phyloP scores from a whole-genome alignment of 2,329 filamentous ascomycete species.

The Myriangium duriaei region DNA sequence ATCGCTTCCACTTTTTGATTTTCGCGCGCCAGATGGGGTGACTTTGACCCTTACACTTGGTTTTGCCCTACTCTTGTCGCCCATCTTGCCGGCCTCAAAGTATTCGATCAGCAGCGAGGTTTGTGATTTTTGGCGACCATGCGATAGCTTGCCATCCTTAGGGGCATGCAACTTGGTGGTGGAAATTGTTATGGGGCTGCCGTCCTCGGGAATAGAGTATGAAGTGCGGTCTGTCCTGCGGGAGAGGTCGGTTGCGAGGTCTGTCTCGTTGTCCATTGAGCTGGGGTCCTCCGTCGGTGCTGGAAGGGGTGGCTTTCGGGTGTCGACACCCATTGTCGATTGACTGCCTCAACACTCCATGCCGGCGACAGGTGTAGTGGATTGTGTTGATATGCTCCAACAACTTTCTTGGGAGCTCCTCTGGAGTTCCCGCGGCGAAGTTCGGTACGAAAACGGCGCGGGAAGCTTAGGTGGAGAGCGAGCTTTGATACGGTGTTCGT shows the following conservation, averaged over 20 bases:
- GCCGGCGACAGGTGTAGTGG: too few species aligned
- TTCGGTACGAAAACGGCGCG: not conserved
- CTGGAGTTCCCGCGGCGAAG: not conserved
- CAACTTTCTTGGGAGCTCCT: not conserved
- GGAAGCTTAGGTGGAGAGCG: not conserved
- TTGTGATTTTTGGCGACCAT: slow-evolving; percentile 54
- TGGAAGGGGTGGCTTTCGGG: slow-evolving; percentile 49
- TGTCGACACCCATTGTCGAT: slow-evolving; percentile 32
- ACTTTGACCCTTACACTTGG: slow-evolving; percentile 73
- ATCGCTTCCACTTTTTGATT: slow-evolving; percentile 45
- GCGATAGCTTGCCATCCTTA: slow-evolving; percentile 37
- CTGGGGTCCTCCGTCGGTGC: slow-evolving; percentile 65
- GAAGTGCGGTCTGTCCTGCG: slow-evolving; percentile 56
- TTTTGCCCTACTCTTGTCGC: slow-evolving; percentile 49
- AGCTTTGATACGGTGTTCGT: not conserved
- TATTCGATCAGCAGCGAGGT: slow-evolving; percentile 91
- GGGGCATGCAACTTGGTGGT: slow-evolving; percentile 50
- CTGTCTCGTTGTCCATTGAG: slow-evolving; percentile 46
- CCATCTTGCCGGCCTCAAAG: slow-evolving; percentile 68
- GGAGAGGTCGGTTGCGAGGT: slow-evolving; percentile 55
- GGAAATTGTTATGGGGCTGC: slow-evolving; percentile 81
- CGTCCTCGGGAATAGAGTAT: slow-evolving; percentile 74
- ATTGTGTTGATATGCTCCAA: too few species aligned
- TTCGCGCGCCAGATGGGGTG: slow-evolving; percentile 58
- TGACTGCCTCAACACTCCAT: too few species aligned